A percentile compares a stretch with the other conserved stretches of the same genome.
phyloP scores from a whole-genome alignment of 768 basidiomycete genomes.

The Mycena kentingensis region DNA sequence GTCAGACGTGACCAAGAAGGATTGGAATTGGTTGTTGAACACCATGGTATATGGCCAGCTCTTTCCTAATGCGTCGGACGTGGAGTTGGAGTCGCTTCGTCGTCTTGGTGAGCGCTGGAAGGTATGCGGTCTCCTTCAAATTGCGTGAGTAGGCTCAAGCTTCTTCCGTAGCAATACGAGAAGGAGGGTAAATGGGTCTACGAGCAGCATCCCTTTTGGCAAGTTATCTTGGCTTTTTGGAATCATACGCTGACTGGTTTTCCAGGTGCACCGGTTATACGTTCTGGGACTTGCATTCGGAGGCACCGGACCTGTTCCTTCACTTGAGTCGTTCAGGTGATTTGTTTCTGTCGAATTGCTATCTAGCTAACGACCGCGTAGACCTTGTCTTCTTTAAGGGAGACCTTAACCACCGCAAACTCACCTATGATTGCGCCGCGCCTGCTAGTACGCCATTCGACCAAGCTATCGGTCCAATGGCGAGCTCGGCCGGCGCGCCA shows the following conservation, averaged over 20 bases:
- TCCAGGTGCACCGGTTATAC: constrained; percentile 98
- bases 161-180: constrained; percentile 72
- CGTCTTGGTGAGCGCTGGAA: constrained; percentile 88
- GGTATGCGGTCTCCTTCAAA: constrained; percentile 40
- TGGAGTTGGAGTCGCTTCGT: constrained; percentile 78
- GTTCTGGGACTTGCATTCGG: constrained; percentile 82
- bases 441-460: constrained; percentile 88
- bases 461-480: constrained; percentile 90
- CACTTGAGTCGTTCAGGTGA: constrained; percentile 85
- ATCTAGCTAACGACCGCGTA: no score
- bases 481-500: constrained; percentile 84
- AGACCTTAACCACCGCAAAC: constrained; percentile 89
- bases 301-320: constrained; percentile 90
- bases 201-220: constrained; percentile 92
- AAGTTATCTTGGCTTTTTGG: no score
- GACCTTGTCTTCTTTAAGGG: constrained; percentile 96
- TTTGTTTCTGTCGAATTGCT: no score
- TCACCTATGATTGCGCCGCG: constrained; percentile 85
- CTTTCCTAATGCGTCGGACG: constrained; percentile 81
- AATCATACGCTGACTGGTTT: no score
- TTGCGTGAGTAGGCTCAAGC: constrained; percentile 1
- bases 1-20: constrained; percentile 88
- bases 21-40: constrained; percentile 92
- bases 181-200: constrained; percentile 92
- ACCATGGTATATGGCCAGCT: constrained; percentile 89